A percentile compares a stretch with the other conserved stretches of the same genome.
Conservation (phyloP, 1,139 yeast species). For the Nakaseomyces kungkrabaensis region DNA sequence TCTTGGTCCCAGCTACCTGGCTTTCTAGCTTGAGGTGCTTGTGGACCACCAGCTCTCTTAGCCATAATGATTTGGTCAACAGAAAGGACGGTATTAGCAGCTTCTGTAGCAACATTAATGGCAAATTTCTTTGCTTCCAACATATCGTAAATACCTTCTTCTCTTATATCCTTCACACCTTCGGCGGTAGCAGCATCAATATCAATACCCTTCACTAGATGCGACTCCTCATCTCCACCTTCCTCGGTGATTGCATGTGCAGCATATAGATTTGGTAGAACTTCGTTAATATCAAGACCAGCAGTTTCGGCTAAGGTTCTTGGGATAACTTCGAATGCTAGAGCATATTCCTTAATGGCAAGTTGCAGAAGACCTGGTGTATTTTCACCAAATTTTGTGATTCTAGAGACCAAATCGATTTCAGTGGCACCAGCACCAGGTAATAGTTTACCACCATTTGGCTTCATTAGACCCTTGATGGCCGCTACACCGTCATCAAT, state of each 20-base stretch:
- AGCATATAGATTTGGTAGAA: conserved; percentile 77
- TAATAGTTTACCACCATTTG: conserved; percentile 52
- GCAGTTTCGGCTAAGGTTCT: conserved; percentile 90
- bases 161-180: conserved; percentile 63
- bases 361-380: conserved; percentile 91
- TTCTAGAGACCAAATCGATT: conserved; percentile 70
- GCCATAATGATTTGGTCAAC: conserved; percentile 64
- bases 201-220: conserved; percentile 55
- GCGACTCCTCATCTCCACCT: conserved; percentile 26
- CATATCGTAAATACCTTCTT: conserved; percentile 67
- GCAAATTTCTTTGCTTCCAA: conserved; percentile 77
- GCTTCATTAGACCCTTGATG: conserved; percentile 78
- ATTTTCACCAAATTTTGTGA: conserved; percentile 78
- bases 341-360: conserved; percentile 89
- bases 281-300: conserved; percentile 84
- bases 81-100: conserved; percentile 81
- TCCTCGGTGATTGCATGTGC: conserved; percentile 45
- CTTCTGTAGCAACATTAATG: conserved; percentile 88
- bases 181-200: conserved; percentile 55
- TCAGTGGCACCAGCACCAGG: conserved; percentile 99
- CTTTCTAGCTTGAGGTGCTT: conserved; percentile 62
- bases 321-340: conserved; percentile 90
- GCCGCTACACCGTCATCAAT: conserved; percentile 95
- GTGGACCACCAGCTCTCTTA: conserved; percentile 94
- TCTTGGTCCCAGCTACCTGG: conserved; percentile 98